These are phyloP conservation scores for Limonomyces culmigenus DNA, from an alignment of 1,284 basidiomycete genomes.

Conservation along the genomic window DNA sequence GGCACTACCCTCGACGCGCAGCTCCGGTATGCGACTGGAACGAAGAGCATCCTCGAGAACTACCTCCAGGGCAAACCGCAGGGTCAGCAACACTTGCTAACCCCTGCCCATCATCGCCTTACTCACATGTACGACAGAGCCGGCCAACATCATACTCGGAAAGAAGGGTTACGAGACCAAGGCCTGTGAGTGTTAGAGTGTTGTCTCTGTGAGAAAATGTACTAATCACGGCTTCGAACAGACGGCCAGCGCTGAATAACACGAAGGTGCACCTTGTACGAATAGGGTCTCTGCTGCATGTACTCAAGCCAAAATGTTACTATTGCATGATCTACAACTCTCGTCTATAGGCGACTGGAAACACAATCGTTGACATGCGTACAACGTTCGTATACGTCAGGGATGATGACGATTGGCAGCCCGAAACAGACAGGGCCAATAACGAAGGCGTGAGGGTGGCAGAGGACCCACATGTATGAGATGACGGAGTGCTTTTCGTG, in stretches of 20 bases:
- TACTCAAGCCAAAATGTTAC: background rate
- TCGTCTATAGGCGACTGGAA: background rate
- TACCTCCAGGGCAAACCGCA: slow-evolving; percentile 58
- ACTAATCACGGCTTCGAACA: background rate
- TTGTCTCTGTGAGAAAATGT: too few species aligned
- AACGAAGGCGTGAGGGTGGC: too few species aligned
- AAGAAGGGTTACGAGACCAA: slow-evolving; percentile 39
- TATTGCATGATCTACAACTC: background rate
- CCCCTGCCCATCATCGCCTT: too few species aligned
- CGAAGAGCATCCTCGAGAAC: slow-evolving; percentile 66
- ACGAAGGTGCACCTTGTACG: background rate
- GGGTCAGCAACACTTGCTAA: too few species aligned
- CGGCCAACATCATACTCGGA: slow-evolving; percentile 71
- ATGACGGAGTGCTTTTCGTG: too few species aligned
- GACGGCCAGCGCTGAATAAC: background rate
- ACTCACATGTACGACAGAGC: too few species aligned
- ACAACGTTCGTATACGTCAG: too few species aligned
- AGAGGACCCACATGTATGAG: too few species aligned
- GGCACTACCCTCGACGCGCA: slow-evolving; percentile 91
- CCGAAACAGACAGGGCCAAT: too few species aligned
- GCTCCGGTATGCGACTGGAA: slow-evolving; percentile 72
- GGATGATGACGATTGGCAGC: too few species aligned
- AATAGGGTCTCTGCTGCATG: background rate
- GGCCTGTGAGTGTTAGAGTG: slow-evolving; percentile 43
- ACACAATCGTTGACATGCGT: background rate